Evolutionary conservation across 345 rosid genomes (phyloP).

Genomic region (Euphorbia lathyris): DNA sequence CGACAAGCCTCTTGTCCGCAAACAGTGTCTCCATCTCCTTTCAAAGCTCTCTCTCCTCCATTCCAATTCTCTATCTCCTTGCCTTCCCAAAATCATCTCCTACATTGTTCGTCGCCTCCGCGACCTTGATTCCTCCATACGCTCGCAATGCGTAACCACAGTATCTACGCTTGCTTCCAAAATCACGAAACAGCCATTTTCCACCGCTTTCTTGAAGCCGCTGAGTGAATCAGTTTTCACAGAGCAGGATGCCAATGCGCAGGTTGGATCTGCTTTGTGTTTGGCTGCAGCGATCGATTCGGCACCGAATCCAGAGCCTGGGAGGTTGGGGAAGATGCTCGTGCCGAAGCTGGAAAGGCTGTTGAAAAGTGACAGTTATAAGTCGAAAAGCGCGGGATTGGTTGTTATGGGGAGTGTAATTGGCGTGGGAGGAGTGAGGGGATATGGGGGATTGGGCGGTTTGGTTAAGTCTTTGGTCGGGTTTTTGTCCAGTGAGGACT

Average conservation of each 20-base stretch:
- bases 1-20: slow-evolving; percentile 69
- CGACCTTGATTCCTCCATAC: slow-evolving; percentile 71
- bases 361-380: slow-evolving; percentile 60
- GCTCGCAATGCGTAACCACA: slow-evolving; percentile 65
- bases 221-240: slow-evolving; percentile 77
- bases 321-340: slow-evolving; percentile 39
- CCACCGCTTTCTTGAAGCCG: slow-evolving; percentile 60
- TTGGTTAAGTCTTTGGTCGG: slow-evolving; percentile 59
- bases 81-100: slow-evolving; percentile 62
- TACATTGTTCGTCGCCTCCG: slow-evolving; percentile 69
- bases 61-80: slow-evolving; percentile 53
- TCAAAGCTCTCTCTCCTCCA: slow-evolving; percentile 52
- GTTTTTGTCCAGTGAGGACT: slow-evolving; percentile 65
- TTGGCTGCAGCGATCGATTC: slow-evolving; percentile 78
- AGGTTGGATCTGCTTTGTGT: slow-evolving; percentile 80
- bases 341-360: slow-evolving; percentile 67
- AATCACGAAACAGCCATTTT: slow-evolving; percentile 51
- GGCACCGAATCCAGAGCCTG: slow-evolving; percentile 67
- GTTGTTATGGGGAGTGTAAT: slow-evolving; percentile 82
- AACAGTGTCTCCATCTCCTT: slow-evolving; percentile 66
- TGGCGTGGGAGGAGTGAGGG: slow-evolving; percentile 62
- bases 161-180: slow-evolving; percentile 59
- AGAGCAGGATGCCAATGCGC: slow-evolving; percentile 76
- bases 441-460: slow-evolving; percentile 29
- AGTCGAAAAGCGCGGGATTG: slow-evolving; percentile 72